These are phyloP conservation scores for Colletotrichum graminicola DNA, from an alignment of 2,329 filamentous ascomycete genomes.

Conservation along the genomic window DNA sequence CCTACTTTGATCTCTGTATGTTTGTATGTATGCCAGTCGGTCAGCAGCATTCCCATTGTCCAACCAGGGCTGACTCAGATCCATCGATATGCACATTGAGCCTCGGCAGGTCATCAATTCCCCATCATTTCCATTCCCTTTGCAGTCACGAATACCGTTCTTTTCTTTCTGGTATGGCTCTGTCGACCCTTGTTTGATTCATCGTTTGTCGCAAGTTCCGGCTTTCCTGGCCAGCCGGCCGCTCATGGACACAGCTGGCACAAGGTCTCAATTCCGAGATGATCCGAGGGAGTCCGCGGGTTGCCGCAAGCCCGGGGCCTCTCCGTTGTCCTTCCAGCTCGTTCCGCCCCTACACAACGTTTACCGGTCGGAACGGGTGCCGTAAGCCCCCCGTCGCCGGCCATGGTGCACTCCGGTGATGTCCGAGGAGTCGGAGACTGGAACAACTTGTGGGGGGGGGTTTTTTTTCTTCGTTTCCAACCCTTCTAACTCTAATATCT, in stretches of 20 bases:
- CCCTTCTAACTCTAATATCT: background rate
- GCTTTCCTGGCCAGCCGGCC: slow-evolving; percentile 20
- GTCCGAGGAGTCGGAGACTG: background rate
- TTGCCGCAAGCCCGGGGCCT: slow-evolving; percentile 5
- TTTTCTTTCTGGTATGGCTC: background rate
- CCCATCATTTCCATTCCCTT: slow-evolving; percentile 8
- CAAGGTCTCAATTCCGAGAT: slow-evolving; percentile 29
- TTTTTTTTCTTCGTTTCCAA: background rate
- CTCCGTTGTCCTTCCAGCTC: slow-evolving; percentile 16
- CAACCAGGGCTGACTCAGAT: slow-evolving; percentile 26
- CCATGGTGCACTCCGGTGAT: slow-evolving; percentile 22
- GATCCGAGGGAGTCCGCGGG: slow-evolving; percentile 27
- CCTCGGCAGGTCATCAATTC: slow-evolving; percentile 25
- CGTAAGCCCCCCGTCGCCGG: slow-evolving; percentile 1
- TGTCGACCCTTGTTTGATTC: background rate
- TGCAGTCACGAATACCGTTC: background rate
- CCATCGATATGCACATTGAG: background rate
- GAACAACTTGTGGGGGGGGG: background rate
- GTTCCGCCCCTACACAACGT: slow-evolving; percentile 22
- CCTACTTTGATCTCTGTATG: too few relatives aligned
- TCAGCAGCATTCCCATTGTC: slow-evolving; percentile 19
- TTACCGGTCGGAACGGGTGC: slow-evolving; percentile 24
- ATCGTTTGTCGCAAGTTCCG: slow-evolving; percentile 9
- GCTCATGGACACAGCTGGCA: slow-evolving; percentile 19
- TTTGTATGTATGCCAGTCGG: background rate